phyloP scores from a whole-genome alignment of 2,329 filamentous ascomycete species.

The Neonectria coccinea region DNA sequence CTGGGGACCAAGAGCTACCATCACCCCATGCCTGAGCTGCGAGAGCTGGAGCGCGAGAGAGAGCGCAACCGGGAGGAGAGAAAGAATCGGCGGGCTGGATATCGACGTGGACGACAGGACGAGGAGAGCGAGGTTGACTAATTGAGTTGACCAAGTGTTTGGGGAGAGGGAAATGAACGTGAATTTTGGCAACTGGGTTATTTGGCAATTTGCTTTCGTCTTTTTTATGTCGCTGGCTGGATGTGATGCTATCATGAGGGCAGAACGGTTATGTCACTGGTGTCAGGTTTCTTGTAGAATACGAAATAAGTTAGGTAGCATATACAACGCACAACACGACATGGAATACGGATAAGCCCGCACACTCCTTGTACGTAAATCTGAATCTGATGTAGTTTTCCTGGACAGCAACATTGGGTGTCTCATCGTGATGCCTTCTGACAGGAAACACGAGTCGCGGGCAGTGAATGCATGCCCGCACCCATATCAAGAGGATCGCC shows the following conservation, averaged over 20 bases:
- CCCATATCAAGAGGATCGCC: background rate
- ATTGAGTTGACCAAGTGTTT: background rate
- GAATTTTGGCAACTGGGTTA: conserved; percentile 10
- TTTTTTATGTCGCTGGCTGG: conserved; percentile 9
- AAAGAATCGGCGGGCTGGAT: conserved; percentile 51
- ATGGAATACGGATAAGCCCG: background rate
- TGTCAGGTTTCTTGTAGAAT: conserved; percentile 24
- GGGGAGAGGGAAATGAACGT: background rate
- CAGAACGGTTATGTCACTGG: conserved; percentile 23
- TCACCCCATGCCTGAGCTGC: conserved; percentile 66
- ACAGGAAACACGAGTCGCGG: background rate
- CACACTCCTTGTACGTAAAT: background rate
- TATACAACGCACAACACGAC: background rate
- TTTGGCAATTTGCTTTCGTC: conserved; percentile 11
- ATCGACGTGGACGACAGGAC: conserved; percentile 50
- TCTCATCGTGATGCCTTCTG: conserved; percentile 1
- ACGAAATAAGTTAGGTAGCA: conserved; percentile 21
- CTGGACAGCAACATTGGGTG: background rate
- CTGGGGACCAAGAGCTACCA: conserved; percentile 69
- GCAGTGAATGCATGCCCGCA: background rate
- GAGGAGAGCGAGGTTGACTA: conserved; percentile 25
- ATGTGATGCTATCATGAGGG: conserved; percentile 27
- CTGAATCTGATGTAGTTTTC: background rate
- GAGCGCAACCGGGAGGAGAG: conserved; percentile 52
- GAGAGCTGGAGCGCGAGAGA: conserved; percentile 49